These are phyloP conservation scores for Penicillium brevicompactum DNA, from an alignment of 2,329 filamentous ascomycete genomes.

Conservation along the genomic window DNA sequence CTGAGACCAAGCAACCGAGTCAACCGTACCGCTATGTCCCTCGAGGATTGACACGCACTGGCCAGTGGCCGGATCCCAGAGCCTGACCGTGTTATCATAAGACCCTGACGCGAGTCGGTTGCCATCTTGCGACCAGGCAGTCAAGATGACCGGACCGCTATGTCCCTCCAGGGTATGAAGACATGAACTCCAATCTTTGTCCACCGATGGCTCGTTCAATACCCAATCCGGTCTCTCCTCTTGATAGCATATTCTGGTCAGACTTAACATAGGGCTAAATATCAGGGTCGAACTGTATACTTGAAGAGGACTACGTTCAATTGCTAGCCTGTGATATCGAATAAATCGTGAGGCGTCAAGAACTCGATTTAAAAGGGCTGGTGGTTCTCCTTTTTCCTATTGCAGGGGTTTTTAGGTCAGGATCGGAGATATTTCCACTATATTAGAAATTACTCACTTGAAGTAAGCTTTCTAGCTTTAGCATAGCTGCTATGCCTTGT, in stretches of 20 bases:
- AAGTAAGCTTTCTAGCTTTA: constrained; percentile 17
- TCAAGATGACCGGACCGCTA: constrained; percentile 11
- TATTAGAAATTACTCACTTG: constrained; percentile 7
- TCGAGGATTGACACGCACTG: background rate
- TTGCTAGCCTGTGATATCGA: constrained; percentile 24
- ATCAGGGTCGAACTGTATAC: constrained; percentile 29
- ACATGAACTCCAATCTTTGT: constrained; percentile 15
- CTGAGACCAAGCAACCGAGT: constrained; percentile 8
- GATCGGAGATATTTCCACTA: background rate
- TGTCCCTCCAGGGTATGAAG: constrained; percentile 19
- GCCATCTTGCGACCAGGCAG: constrained; percentile 18
- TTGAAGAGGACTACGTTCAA: constrained; percentile 30
- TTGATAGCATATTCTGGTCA: constrained; percentile 1
- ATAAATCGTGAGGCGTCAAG: constrained; percentile 31
- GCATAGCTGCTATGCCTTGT: constrained; percentile 8
- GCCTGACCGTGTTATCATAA: constrained; percentile 17
- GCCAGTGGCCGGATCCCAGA: constrained; percentile 9
- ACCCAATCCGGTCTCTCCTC: constrained; percentile 5
- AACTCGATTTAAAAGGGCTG: constrained; percentile 7
- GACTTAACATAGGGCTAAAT: constrained; percentile 27
- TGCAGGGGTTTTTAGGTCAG: background rate
- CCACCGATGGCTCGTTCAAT: background rate
- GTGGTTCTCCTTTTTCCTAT: background rate
- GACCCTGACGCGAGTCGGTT: constrained; percentile 23
- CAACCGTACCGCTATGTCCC: constrained; percentile 5